phyloP scores from a whole-genome alignment of 2,329 filamentous ascomycete species.

The Aspergillus costaricaensis region DNA sequence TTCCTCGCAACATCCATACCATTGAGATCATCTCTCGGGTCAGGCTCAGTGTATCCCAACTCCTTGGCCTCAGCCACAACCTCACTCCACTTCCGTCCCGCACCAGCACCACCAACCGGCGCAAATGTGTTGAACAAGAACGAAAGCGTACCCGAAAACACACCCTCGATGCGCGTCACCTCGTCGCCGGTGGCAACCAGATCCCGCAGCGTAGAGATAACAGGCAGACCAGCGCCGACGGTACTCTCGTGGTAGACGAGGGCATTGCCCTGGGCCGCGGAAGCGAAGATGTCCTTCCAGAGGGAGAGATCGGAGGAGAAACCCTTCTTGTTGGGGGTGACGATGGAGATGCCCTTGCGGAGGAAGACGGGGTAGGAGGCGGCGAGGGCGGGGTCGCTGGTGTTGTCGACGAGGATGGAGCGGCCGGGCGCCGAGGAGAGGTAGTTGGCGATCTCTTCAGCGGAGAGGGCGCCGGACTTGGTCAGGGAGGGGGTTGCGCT shows the following conservation, averaged over 20 bases:
- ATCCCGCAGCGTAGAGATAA: conserved; percentile 91
- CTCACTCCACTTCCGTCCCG: conserved; percentile 72
- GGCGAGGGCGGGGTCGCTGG: conserved; percentile 83
- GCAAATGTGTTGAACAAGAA: conserved; percentile 98
- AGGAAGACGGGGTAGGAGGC: conserved; percentile 80
- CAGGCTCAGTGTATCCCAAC: conserved; percentile 87
- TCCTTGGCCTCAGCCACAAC: conserved; percentile 92
- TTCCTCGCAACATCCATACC: conserved; percentile 92
- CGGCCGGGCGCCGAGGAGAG: conserved; percentile 76
- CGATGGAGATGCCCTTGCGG: conserved; percentile 78
- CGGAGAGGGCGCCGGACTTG: conserved; percentile 52
- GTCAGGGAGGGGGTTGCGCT: conserved; percentile 63
- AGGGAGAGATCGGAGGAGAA: conserved; percentile 80
- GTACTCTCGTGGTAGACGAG: conserved; percentile 95
- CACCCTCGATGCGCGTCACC: conserved; percentile 89
- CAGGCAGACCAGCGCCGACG: conserved; percentile 87
- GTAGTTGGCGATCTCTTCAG: conserved; percentile 73
- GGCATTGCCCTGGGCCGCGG: conserved; percentile 64
- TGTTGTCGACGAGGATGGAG: conserved; percentile 90
- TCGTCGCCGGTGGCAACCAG: conserved; percentile 92
- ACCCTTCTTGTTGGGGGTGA: conserved; percentile 98
- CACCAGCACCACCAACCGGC: conserved; percentile 68
- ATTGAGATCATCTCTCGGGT: conserved; percentile 83
- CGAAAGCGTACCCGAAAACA: conserved; percentile 96
- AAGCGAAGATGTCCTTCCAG: conserved; percentile 83